Evolutionary conservation across 2,329 filamentous ascomycete species (phyloP), one percentile per base, ranked within the genome.

Genomic region (Aspergillus quadricinctus): DNA sequence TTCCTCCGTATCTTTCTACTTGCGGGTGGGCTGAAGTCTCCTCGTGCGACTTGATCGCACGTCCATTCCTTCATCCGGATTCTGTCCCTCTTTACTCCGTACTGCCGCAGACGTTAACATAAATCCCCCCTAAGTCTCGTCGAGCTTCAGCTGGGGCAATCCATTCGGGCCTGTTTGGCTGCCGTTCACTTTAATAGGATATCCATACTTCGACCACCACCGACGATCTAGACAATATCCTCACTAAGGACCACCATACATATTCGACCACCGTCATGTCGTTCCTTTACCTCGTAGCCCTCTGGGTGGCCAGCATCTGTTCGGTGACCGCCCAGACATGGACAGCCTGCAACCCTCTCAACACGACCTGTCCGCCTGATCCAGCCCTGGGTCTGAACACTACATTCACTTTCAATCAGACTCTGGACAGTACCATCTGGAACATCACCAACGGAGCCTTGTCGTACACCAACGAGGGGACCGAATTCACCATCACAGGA

Each of bases 281-380:
- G 5, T 52, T 63, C 55, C 57, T 71, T 57, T 62, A 62, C 19
- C 53, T 63, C 7, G 35, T 71, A 23, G 65, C 66, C 57, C 57
- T 71, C n/a, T 48, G 70, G 48, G 60, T 66, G 52, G 65, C 66
- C 54, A 55, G 69, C 48, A 61, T 71, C 53, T 61, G 61, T 49
- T 66, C 66, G 7, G 71, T 68, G 29, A 52, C 62, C 23, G 91
- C 88, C 50, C 93, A 97, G 73, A 91, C 92, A 31, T 85, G 75
- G 55, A 91, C 89, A 7, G 72, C 80, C 45, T 97, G 92, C 78
- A 87, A 95, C 69, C 92, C 93, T 4, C 80, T 88, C 66, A 82
- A 91, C 61, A 74, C 77, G 58, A 84, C 81, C 46, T 96, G 92
- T 71, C 84, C 88, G 1, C 72, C 85, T 43, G 83, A 94, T 71